Evolutionary conservation across 192 early-diverging fungal genomes (phyloP).

Genomic region (Gaertneriomyces sp.): DNA sequence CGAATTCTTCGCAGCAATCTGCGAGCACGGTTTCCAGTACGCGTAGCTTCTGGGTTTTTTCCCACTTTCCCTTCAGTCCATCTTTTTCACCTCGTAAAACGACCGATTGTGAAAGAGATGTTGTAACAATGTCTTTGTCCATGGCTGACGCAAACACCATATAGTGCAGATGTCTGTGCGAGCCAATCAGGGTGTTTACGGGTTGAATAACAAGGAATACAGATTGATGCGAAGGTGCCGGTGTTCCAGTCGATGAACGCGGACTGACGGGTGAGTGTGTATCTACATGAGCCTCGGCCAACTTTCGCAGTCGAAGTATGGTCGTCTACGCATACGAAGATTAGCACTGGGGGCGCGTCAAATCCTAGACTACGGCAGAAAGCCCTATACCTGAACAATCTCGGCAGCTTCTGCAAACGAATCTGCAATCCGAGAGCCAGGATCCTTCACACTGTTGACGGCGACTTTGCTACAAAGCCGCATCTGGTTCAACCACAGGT

Average conservation of each 20-base stretch:
- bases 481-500: constrained; percentile 31
- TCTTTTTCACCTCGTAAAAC: constrained; percentile 9
- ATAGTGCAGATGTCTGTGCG: constrained; percentile 25
- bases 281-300: too few species aligned
- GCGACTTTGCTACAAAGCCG: constrained; percentile 35
- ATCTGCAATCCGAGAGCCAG: constrained; percentile 21
- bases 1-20: constrained; percentile 48
- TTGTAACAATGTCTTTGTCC: not conserved
- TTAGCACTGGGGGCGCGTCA: constrained; percentile 6
- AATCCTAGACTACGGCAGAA: not conserved
- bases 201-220: constrained; percentile 46
- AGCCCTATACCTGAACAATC: constrained; percentile 27
- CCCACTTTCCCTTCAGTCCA: constrained; percentile 32
- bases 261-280: too few species aligned
- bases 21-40: constrained; percentile 42
- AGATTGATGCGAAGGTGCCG: not conserved
- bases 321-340: too few species aligned
- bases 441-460: constrained; percentile 41
- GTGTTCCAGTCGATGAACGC: too few species aligned
- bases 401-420: constrained; percentile 32
- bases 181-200: constrained; percentile 15
- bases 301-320: too few species aligned
- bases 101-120: constrained; percentile 28
- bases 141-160: constrained; percentile 10
- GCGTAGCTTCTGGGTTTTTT: constrained; percentile 28